A percentile compares a stretch with the other conserved stretches of the same genome.
These are phyloP conservation scores for Chlorophyllum brunneum DNA, from an alignment of 768 basidiomycete species.

Conservation along the genomic window DNA sequence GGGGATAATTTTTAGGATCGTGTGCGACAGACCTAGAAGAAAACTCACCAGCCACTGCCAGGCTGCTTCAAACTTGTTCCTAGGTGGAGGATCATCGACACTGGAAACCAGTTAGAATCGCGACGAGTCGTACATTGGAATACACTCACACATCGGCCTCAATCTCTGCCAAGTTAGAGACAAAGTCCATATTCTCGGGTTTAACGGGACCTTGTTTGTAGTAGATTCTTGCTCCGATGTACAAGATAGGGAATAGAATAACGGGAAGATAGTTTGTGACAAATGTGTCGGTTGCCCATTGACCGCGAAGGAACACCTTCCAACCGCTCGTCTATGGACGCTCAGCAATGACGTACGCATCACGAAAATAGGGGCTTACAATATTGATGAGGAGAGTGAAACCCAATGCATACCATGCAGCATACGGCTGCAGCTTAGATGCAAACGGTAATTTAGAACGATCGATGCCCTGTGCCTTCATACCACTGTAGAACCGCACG, in stretches of 20 bases:
- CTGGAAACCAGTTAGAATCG: conserved; percentile 21
- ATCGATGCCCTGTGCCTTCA: conserved; percentile 77
- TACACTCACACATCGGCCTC: conserved; percentile 54
- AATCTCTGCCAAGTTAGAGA: conserved; percentile 63
- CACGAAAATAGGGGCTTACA: conserved; percentile 38
- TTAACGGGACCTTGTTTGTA: conserved; percentile 43
- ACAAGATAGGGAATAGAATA: conserved; percentile 72
- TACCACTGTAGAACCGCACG: conserved; percentile 79
- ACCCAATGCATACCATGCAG: conserved; percentile 55
- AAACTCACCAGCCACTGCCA: conserved; percentile 77
- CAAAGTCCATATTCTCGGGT: conserved; percentile 81
- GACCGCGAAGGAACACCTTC: conserved; percentile 36
- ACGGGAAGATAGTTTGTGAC: conserved; percentile 81
- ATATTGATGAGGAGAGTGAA: conserved; percentile 51
- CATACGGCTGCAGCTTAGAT: conserved; percentile 65
- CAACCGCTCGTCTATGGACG: conserved; percentile 39
- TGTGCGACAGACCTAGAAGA: too few relatives aligned
- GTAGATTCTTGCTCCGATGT: conserved; percentile 52
- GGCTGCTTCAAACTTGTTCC: conserved; percentile 61
- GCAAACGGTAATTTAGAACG: conserved; percentile 68
- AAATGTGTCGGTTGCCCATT: conserved; percentile 60
- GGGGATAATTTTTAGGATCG: too few relatives aligned
- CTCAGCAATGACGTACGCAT: neutral
- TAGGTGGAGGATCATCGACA: conserved; percentile 69
- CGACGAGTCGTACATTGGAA: neutral